These are phyloP conservation scores for Ustilago crameri DNA, from an alignment of 1,284 basidiomycete species.

Conservation along the genomic window DNA sequence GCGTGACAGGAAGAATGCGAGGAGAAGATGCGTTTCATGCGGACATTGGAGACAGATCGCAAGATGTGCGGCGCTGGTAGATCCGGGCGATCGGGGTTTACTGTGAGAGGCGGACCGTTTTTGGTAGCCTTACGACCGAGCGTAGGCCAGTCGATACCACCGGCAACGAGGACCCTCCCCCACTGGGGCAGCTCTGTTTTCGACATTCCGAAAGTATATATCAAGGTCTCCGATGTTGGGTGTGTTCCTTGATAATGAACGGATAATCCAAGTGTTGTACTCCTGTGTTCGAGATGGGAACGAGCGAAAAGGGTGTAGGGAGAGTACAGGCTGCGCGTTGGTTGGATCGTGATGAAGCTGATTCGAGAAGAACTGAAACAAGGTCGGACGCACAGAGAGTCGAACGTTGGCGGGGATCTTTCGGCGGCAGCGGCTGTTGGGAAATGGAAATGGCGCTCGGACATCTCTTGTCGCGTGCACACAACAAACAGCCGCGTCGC, in stretches of 20 bases:
- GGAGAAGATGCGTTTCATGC: slow-evolving; percentile 50
- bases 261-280: no score
- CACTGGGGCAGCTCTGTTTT: slow-evolving; percentile 36
- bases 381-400: not conserved
- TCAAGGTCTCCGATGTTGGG: not conserved
- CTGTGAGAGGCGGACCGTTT: slow-evolving; percentile 28
- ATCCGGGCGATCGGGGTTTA: slow-evolving; percentile 73
- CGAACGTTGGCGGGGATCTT: no score
- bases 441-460: not conserved
- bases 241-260: no score
- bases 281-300: no score
- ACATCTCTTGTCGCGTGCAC: slow-evolving; percentile 3
- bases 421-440: no score
- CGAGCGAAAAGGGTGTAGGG: no score
- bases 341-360: not conserved
- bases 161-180: slow-evolving; percentile 78
- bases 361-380: not conserved
- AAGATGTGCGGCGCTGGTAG: slow-evolving; percentile 86
- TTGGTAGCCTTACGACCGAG: slow-evolving; percentile 66
- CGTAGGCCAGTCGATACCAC: slow-evolving; percentile 81
- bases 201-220: slow-evolving; percentile 15
- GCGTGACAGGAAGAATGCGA: slow-evolving; percentile 56
- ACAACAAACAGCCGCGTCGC: slow-evolving; percentile 6
- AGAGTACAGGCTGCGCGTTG: no score
- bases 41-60: slow-evolving; percentile 82